Conservation (phyloP, 306 rosid species). For the Ammopiptanthus mongolicus region DNA sequence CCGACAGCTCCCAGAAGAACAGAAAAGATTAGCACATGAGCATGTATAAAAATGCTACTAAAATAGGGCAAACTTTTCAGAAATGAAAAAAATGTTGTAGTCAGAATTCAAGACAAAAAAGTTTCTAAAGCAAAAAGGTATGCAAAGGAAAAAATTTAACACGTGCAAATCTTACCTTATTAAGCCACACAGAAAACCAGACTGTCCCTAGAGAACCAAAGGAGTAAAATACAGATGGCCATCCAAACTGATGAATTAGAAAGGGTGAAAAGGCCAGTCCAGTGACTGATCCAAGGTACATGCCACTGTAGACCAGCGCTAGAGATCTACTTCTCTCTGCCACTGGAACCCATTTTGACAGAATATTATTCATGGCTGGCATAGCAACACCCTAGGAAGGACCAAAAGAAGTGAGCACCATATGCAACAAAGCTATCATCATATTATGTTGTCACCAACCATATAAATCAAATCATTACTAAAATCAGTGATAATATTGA, state of each 20-base stretch:
- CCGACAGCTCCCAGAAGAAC: constrained; percentile 14
- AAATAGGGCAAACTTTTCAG: neutral
- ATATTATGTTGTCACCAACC: neutral
- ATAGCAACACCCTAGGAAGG: constrained; percentile 86
- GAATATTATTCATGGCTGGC: constrained; percentile 99
- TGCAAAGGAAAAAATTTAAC: constrained; percentile 12
- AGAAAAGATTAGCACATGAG: neutral
- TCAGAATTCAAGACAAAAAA: neutral
- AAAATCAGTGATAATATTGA: constrained; percentile 1
- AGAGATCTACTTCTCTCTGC: constrained; percentile 94
- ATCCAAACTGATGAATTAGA: constrained; percentile 83
- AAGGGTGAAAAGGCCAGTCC: constrained; percentile 96
- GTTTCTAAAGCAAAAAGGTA: neutral
- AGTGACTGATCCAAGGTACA: constrained; percentile 98
- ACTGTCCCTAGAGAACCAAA: constrained; percentile 94
- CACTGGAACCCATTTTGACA: constrained; percentile 97
- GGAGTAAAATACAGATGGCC: constrained; percentile 98
- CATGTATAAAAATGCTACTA: neutral
- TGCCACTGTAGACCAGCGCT: constrained; percentile 95
- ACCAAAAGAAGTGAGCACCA: constrained; percentile 25
- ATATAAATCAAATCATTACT: constrained; percentile 14
- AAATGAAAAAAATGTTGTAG: neutral
- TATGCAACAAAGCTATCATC: neutral
- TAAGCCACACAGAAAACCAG: constrained; percentile 78
- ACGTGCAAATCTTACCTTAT: constrained; percentile 50